These are phyloP conservation scores for Selenicereus undatus DNA, from an alignment of 148 eudicot species.

Conservation along the genomic window DNA sequence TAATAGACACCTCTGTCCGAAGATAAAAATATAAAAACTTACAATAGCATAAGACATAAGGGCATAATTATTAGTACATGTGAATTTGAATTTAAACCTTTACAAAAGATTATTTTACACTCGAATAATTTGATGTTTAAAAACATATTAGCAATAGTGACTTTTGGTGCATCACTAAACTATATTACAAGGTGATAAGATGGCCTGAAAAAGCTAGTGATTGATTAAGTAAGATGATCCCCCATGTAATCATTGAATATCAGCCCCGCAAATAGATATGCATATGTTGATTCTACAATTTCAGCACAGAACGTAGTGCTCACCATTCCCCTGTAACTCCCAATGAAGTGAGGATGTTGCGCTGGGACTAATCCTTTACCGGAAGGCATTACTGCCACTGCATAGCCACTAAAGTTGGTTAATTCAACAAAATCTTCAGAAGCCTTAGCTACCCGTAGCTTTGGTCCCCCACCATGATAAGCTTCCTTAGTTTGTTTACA, in stretches of 20 bases:
- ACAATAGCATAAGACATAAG: too few relatives aligned
- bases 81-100: too few relatives aligned
- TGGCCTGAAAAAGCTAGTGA: too few relatives aligned
- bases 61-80: too few relatives aligned
- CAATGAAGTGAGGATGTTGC: slow-evolving; percentile 64
- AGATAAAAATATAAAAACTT: too few relatives aligned
- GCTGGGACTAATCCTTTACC: slow-evolving; percentile 76
- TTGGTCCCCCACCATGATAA: slow-evolving; percentile 78
- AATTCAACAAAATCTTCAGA: slow-evolving; percentile 51
- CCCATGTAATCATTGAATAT: slow-evolving; percentile 72
- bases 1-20: too few relatives aligned
- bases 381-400: slow-evolving; percentile 23
- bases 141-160: too few relatives aligned
- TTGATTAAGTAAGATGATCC: too few relatives aligned
- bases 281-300: slow-evolving; percentile 82
- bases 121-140: too few relatives aligned
- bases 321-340: slow-evolving; percentile 81
- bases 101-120: too few relatives aligned
- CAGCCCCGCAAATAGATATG: slow-evolving; percentile 72
- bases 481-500: slow-evolving; percentile 76
- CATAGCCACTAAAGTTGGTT: slow-evolving; percentile 19
- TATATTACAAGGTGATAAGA: too few relatives aligned
- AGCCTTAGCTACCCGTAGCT: slow-evolving; percentile 56
- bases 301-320: slow-evolving; percentile 77
- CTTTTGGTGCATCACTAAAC: too few relatives aligned